A percentile compares a stretch with the other conserved stretches of the same genome.
These are phyloP conservation scores for Pinus albicaulis DNA, from an alignment of 75 land plant species.

Conservation along the genomic window DNA sequence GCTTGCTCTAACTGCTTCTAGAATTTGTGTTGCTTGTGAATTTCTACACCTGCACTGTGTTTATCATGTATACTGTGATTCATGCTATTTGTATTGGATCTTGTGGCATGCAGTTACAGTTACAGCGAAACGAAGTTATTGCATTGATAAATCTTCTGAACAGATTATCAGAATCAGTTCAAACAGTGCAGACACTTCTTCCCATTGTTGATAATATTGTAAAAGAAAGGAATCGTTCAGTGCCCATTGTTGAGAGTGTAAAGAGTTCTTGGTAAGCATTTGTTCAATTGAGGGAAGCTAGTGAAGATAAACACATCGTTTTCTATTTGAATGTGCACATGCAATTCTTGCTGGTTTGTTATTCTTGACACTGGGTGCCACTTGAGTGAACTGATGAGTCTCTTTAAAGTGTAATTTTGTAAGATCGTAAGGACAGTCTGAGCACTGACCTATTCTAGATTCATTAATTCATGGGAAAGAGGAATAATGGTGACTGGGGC, in stretches of 20 bases:
- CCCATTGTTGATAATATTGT: constrained; percentile 26
- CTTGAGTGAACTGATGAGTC: no score
- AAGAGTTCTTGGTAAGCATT: background rate
- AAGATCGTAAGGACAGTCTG: no score
- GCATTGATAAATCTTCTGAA: constrained; percentile 81
- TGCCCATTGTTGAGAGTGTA: background rate
- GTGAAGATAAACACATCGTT: no score
- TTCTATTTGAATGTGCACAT: no score
- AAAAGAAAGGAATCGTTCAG: background rate
- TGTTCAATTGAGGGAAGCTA: background rate
- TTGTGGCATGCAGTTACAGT: constrained; percentile 45
- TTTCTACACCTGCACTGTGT: background rate
- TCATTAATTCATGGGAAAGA: no score
- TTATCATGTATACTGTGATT: background rate
- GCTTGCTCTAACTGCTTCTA: background rate
- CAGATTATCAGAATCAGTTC: constrained; percentile 82
- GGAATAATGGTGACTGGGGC: no score
- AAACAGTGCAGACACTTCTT: constrained; percentile 57
- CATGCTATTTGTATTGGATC: background rate
- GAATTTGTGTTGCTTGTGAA: background rate
- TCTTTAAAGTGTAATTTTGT: no score
- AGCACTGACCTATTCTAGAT: no score
- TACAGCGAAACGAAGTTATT: constrained; percentile 95
- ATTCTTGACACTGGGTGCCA: no score
- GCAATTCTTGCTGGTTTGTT: no score